phyloP scores from a whole-genome alignment of 306 rosid species.

The Mucuna pruriens region DNA sequence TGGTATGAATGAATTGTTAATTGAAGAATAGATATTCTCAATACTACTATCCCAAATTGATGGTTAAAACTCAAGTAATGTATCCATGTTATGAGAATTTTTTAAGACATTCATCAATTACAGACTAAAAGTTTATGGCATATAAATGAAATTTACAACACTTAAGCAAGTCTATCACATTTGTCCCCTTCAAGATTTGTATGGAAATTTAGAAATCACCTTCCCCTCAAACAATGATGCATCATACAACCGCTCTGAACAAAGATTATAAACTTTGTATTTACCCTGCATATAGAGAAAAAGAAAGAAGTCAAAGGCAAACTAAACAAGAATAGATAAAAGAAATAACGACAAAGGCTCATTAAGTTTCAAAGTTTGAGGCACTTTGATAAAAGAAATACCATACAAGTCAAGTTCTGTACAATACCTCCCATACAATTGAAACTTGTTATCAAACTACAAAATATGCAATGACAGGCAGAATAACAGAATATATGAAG shows the following conservation, averaged over 20 bases:
- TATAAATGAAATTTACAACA: slow-evolving; percentile 7
- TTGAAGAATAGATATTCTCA: slow-evolving; percentile 17
- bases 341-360: background rate
- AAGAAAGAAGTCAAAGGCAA: slow-evolving; percentile 38
- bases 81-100: background rate
- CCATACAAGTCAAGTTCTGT: background rate
- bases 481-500: slow-evolving; percentile 7
- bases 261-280: slow-evolving; percentile 96
- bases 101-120: background rate
- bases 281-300: slow-evolving; percentile 66
- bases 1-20: slow-evolving; percentile 24
- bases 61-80: slow-evolving; percentile 20
- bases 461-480: slow-evolving; percentile 24
- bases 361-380: background rate
- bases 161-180: slow-evolving; percentile 19
- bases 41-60: background rate
- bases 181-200: slow-evolving; percentile 5
- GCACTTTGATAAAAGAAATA: slow-evolving; percentile 20
- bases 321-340: slow-evolving; percentile 27
- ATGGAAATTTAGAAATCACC: slow-evolving; percentile 58
- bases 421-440: slow-evolving; percentile 15
- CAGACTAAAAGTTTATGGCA: background rate
- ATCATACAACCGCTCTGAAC: slow-evolving; percentile 97
- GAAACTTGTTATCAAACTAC: background rate
- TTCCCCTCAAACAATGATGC: slow-evolving; percentile 97